Evolutionary conservation across 768 basidiomycete species (phyloP).

Genomic region (Fistulinella prunicolor): DNA sequence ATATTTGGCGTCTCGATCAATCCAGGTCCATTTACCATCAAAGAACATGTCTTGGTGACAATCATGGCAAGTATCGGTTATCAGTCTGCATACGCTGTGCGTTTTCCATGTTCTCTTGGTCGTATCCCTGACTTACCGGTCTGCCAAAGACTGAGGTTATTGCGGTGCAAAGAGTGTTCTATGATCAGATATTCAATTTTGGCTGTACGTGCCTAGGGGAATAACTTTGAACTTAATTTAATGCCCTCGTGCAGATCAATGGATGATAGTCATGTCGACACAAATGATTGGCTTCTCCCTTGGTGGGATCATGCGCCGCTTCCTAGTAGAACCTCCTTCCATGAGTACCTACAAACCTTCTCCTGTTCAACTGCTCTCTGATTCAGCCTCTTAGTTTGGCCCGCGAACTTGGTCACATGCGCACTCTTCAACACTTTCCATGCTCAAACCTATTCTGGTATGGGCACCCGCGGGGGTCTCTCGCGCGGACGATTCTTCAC

Average conservation of each 20-base stretch:
- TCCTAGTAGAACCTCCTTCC: constrained; percentile 61
- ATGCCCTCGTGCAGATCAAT: constrained; percentile 38
- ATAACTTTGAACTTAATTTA: not conserved
- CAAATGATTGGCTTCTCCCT: constrained; percentile 67
- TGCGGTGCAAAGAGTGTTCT: constrained; percentile 70
- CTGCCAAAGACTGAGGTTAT: constrained; percentile 57
- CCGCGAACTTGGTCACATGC: constrained; percentile 64
- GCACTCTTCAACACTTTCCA: constrained; percentile 77
- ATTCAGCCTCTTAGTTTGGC: constrained; percentile 57
- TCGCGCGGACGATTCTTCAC: constrained; percentile 53
- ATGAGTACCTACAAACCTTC: constrained; percentile 48
- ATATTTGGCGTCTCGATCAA: constrained; percentile 62
- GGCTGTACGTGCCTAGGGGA: constrained; percentile 29
- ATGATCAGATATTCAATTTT: constrained; percentile 57
- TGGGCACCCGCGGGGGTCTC: constrained; percentile 43
- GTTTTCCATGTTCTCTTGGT: not conserved
- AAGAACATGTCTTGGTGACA: constrained; percentile 70
- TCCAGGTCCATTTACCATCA: constrained; percentile 77
- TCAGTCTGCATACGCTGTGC: constrained; percentile 21
- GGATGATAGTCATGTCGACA: constrained; percentile 68
- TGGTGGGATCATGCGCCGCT: constrained; percentile 58
- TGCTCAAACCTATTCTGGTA: constrained; percentile 48
- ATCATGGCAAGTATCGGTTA: constrained; percentile 58
- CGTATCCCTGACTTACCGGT: not conserved
- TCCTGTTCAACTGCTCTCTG: not conserved